Base-by-base conservation (phyloP, 129 eudicot species). In the Pseudognaphalium luteoalbum region DNA sequence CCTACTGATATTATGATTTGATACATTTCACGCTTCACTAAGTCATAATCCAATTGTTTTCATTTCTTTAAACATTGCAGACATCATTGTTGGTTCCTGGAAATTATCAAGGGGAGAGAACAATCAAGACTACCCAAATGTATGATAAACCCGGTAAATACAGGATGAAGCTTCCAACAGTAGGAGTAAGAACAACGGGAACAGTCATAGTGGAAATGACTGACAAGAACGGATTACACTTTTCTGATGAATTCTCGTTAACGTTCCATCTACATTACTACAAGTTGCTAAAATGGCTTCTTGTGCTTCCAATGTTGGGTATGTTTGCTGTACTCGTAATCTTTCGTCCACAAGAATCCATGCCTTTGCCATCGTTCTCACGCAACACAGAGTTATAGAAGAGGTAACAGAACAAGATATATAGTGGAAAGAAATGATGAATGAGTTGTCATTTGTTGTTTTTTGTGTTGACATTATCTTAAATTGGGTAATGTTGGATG, bases 361-460 rank as follows among this genome's bases (percentile, higher is more conserved):
- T 89, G 87, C 99, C 99, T 19, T 66, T 95, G 83, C 99, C 99
- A 10, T 95, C 97, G 14, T 95, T 91, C 89, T 91, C 99, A 32
- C 83, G 99, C 37, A 89, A 91, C 82, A 89, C 94, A 14, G 87
- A 91, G 77, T 85, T 90, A 81, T 92, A 83, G 19, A 32, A 32
- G 70, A 64, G 68, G 42, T 64, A 30, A 64, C 68, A 64, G 30
- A 11, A 64, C n/a, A 29, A 16, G 68, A 64, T 28, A 64, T 66
- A 66, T 66, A 19, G 51, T 37, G 52, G 71, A 54, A 73, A 74
- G 68, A 14, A 64, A 64, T 30, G 10, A 65, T 65, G 70, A 65
- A 16, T 33, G 66, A n/a, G 59, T 28, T 9, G 60, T 22, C 44
- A 28, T 60, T 41, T 74, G 77, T 73, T 73, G 77, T 59, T 73